phyloP scores from a whole-genome alignment of 805 yeast species.

The Candida pini region DNA sequence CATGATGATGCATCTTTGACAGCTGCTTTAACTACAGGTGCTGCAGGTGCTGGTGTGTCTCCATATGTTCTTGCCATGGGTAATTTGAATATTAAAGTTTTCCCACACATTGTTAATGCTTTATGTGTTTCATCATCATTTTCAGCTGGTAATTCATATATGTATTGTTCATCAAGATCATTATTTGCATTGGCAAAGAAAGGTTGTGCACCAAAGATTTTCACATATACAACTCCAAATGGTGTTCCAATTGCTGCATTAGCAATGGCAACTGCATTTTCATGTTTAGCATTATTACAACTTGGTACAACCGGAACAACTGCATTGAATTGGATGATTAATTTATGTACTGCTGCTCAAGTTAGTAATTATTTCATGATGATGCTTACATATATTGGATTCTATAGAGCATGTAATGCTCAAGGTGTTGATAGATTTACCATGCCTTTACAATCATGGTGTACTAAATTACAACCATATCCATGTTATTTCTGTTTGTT shows the following conservation, averaged over 20 bases:
- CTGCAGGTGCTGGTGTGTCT: constrained; percentile 74
- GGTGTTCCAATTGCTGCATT: constrained; percentile 48
- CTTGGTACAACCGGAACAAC: constrained; percentile 27
- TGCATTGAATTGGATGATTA: constrained; percentile 28
- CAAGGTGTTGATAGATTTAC: constrained; percentile 45
- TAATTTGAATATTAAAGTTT: constrained; percentile 54
- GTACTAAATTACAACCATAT: constrained; percentile 34
- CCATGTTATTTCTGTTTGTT: constrained; percentile 25
- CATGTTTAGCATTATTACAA: constrained; percentile 29
- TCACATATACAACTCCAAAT: constrained; percentile 51
- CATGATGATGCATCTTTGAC: constrained; percentile 58
- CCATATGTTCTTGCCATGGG: constrained; percentile 84
- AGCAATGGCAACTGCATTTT: constrained; percentile 26
- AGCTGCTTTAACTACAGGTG: constrained; percentile 50
- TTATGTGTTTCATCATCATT: constrained; percentile 70
- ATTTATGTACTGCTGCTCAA: constrained; percentile 26
- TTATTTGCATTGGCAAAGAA: constrained; percentile 64
- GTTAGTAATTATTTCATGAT: constrained; percentile 24
- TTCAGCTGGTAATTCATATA: constrained; percentile 79
- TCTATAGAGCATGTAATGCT: constrained; percentile 54
- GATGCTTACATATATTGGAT: constrained; percentile 52
- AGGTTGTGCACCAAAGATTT: constrained; percentile 69
- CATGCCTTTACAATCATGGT: constrained; percentile 45
- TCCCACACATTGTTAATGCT: constrained; percentile 77
- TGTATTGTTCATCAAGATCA: constrained; percentile 64